These are phyloP conservation scores for Plasmodiophora brassicae DNA, from an alignment of 208 protist species.

Conservation along the genomic window DNA sequence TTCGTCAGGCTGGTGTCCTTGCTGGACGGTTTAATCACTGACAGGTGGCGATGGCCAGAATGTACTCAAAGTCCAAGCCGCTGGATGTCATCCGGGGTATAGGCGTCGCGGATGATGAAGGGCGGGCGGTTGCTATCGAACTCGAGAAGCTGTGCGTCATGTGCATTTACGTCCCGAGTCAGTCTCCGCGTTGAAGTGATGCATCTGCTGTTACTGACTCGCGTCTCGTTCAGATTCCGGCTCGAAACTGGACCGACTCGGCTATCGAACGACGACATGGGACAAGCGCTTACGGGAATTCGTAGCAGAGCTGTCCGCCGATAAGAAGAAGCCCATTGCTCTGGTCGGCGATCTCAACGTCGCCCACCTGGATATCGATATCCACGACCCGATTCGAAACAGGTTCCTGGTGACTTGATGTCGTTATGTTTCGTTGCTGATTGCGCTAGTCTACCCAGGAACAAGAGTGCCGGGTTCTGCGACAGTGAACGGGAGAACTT, in stretches of 20 bases:
- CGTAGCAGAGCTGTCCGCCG: not conserved
- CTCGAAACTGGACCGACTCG: not conserved
- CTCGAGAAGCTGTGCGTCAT: not conserved
- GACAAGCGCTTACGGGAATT: not conserved
- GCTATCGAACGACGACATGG: not conserved
- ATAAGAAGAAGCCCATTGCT: not conserved
- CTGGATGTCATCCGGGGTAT: not conserved
- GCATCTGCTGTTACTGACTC: not conserved
- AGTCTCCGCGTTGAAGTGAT: not conserved
- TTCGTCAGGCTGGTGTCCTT: not conserved
- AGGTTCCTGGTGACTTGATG: not conserved
- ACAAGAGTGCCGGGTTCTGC: not conserved
- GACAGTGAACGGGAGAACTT: slow-evolving; percentile 7
- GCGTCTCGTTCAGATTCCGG: not conserved
- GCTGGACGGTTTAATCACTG: not conserved
- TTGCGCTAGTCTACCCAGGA: not conserved
- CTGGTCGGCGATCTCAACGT: slow-evolving; percentile 5
- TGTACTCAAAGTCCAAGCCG: not conserved
- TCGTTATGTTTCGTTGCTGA: not conserved
- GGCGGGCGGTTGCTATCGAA: not conserved
- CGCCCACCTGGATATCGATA: slow-evolving; percentile 14
- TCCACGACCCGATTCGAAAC: slow-evolving; percentile 8
- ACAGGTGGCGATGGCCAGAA: too few relatives aligned
- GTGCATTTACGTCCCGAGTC: not conserved
- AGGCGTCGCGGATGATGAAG: slow-evolving; percentile 10